Conservation (phyloP, 2,329 filamentous ascomycete genomes). For the Metarhizium sp. region DNA sequence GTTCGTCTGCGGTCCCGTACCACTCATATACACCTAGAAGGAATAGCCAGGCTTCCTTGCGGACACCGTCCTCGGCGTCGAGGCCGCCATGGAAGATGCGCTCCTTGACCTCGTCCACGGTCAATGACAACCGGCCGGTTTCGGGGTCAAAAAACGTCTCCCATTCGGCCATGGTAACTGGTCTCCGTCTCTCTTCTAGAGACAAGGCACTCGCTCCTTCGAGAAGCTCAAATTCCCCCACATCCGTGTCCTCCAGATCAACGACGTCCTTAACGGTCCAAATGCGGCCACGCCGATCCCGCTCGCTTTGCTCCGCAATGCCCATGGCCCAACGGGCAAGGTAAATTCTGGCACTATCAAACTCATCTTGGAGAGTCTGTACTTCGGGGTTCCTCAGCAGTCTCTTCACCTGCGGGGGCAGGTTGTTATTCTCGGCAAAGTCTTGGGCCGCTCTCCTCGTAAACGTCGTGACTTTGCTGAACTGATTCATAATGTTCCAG, state of each 20-base stretch:
- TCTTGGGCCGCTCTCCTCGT: slow-evolving; percentile 87
- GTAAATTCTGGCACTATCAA: slow-evolving; percentile 91
- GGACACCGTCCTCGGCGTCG: slow-evolving; percentile 77
- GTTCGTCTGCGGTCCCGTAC: slow-evolving; percentile 81
- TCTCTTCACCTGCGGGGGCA: slow-evolving; percentile 80
- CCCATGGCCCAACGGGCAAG: slow-evolving; percentile 97
- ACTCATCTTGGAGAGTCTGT: slow-evolving; percentile 91
- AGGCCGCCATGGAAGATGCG: slow-evolving; percentile 94
- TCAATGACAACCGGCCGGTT: slow-evolving; percentile 68
- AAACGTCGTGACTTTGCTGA: slow-evolving; percentile 95
- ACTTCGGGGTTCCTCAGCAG: slow-evolving; percentile 88
- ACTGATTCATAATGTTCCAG: slow-evolving; percentile 94
- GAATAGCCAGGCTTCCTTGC: slow-evolving; percentile 96
- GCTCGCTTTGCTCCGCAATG: slow-evolving; percentile 92
- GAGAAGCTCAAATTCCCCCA: slow-evolving; percentile 91
- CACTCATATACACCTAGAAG: slow-evolving; percentile 86
- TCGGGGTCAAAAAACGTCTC: slow-evolving; percentile 73
- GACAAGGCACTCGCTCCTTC: slow-evolving; percentile 68
- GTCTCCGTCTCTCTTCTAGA: slow-evolving; percentile 66
- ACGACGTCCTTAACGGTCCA: slow-evolving; percentile 91
- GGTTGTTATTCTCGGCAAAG: slow-evolving; percentile 78
- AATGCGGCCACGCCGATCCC: slow-evolving; percentile 74
- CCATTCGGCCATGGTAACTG: slow-evolving; percentile 80
- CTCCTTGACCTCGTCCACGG: slow-evolving; percentile 88
- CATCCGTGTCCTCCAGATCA: slow-evolving; percentile 87